Base-by-base conservation (phyloP, 495 filamentous ascomycete genomes). In the Astrocystis sublimbata region DNA sequence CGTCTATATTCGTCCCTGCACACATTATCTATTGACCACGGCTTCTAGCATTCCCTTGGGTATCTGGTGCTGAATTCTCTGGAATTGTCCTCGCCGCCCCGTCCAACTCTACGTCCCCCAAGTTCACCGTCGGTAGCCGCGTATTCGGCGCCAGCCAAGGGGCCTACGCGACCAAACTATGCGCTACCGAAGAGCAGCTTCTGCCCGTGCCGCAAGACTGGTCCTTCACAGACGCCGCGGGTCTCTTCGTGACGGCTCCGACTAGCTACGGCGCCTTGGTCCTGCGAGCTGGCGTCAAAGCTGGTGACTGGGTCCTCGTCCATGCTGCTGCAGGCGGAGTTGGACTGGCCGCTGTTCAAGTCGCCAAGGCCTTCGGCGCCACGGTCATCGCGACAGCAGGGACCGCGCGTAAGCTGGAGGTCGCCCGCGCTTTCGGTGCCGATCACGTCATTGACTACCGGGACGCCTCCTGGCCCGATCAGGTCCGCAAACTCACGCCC, bases 301-400 rank as follows among this genome's bases (percentile, higher is more conserved):
- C 80, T 2, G 92, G 92, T 0, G 93, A 98, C 62, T 91, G 82
- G 73, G 93, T 98, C 3, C 85, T 98, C 21, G 85, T 98, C 13
- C 93, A 98, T 76, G 93, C 93, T 12, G 93, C 92, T 0, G 93
- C 93, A 0, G 93, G 93, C 2, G 93, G 93, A 2, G 93, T 97
- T 0, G 93, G 93, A 2, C 75, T 98, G 13, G 91, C 93, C 19
- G 93, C 93, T 17, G 92, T 98, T 33, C 93, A 98, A 68, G 75
- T 97, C 43, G 93, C 93, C 6, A 97, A 97, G 73, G 93, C 92
- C 0, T 86, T 86, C 58, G 93, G 93, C 2, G 93, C 93, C 6
- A 92, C 82, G 3, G 93, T 98, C 2, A 87, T 98, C 60, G 93
- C 93, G 19, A 96, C 92, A 0, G 93, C 92, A 0, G 89, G 91